Evolutionary conservation across 2,329 filamentous ascomycete genomes (phyloP).

Genomic region (Fonsecaea multimorphosa): DNA sequence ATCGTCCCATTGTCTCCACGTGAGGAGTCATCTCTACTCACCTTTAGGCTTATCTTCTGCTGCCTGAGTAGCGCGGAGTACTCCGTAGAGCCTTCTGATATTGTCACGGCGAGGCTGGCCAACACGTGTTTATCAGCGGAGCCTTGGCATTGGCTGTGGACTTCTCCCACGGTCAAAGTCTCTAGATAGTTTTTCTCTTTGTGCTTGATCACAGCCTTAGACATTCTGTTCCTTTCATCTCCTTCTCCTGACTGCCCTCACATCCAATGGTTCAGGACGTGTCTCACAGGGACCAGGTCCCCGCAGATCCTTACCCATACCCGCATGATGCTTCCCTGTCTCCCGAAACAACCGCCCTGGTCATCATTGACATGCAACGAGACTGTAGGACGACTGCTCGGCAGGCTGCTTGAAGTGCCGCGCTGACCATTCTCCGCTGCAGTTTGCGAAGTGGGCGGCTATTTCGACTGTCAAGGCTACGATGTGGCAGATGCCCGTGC

Average conservation of each 20-base stretch:
- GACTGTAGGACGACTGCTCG: constrained; percentile 46
- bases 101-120: too few species aligned
- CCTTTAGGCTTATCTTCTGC: constrained; percentile 44
- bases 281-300: constrained; percentile 1
- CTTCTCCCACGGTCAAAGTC: too few species aligned
- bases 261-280: constrained; percentile 6
- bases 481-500: constrained; percentile 49
- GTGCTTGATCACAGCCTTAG: too few species aligned
- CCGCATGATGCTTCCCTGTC: constrained; percentile 54
- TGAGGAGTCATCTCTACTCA: too few species aligned
- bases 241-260: too few species aligned
- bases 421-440: neutral
- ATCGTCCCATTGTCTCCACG: too few species aligned
- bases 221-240: too few species aligned
- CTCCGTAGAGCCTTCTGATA: too few species aligned
- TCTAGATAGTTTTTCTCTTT: too few species aligned
- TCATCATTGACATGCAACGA: constrained; percentile 57
- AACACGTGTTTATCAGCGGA: too few species aligned
- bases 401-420: neutral
- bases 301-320: constrained; percentile 40
- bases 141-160: too few species aligned
- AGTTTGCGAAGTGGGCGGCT: constrained; percentile 54
- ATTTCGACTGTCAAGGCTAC: constrained; percentile 54
- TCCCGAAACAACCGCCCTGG: constrained; percentile 53
- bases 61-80: constrained; percentile 21